phyloP scores from a whole-genome alignment of 129 eudicot species.

The Centella asiatica region DNA sequence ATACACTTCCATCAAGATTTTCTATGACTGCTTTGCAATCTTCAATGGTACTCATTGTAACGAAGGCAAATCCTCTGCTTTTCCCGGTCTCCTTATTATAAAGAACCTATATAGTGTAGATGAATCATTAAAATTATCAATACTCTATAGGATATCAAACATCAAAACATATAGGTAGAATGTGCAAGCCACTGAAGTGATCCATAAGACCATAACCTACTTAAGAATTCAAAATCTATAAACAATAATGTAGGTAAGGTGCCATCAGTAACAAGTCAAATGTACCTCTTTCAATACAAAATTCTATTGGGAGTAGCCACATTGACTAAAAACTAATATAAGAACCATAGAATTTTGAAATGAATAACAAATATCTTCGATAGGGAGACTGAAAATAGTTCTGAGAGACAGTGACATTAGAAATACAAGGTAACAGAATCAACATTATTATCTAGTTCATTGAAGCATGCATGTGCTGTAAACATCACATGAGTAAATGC shows the following conservation, averaged over 20 bases:
- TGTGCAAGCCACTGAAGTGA: too few species aligned
- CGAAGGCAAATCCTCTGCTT: constrained; percentile 96
- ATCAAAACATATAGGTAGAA: constrained; percentile 1
- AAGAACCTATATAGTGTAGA: constrained; percentile 46
- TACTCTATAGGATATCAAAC: neutral
- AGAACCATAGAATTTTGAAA: too few species aligned
- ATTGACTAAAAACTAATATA: too few species aligned
- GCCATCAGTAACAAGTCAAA: neutral
- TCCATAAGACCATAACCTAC: too few species aligned
- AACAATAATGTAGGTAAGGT: neutral
- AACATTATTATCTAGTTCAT: neutral
- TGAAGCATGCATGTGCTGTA: neutral
- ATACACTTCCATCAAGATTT: constrained; percentile 86
- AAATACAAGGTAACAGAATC: neutral
- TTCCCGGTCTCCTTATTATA: constrained; percentile 65
- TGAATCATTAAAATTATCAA: neutral
- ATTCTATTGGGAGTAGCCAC: too few species aligned
- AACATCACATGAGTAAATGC: neutral
- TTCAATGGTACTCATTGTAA: constrained; percentile 79
- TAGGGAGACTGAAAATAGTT: neutral
- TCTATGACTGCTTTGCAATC: constrained; percentile 70
- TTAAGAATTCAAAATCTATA: neutral
- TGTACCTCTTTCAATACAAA: neutral
- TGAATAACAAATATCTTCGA: too few species aligned
- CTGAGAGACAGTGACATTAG: neutral